Percentiles rank a stretch among this genome's conserved stretches.
Conservation (phyloP, 2,329 filamentous ascomycete species). For the Sporothrix globosa region DNA sequence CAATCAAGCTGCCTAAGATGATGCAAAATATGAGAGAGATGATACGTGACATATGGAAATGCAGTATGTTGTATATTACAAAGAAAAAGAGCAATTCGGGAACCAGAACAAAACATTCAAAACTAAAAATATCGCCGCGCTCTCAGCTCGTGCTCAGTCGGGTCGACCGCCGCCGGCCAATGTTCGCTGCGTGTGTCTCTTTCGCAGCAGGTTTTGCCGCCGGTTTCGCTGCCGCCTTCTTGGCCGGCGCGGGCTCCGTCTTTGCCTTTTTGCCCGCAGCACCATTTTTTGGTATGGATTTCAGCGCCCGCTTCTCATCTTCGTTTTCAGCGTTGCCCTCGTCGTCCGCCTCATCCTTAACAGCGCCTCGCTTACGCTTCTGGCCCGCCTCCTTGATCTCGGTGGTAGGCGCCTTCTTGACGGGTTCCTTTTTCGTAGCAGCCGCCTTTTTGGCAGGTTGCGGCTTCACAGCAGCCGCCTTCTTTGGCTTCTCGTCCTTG, state of each 20-base stretch:
- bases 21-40: too few species aligned
- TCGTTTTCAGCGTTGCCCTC: not conserved
- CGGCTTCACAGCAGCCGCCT: slow-evolving; percentile 36
- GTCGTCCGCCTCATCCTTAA: slow-evolving; percentile 17
- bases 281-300: slow-evolving; percentile 4
- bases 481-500: slow-evolving; percentile 37
- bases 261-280: slow-evolving; percentile 31
- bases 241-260: slow-evolving; percentile 23
- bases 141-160: slow-evolving; percentile 21
- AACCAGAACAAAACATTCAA: not conserved
- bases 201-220: not conserved
- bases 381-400: slow-evolving; percentile 36
- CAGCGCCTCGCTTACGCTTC: slow-evolving; percentile 29
- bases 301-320: not conserved
- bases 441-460: slow-evolving; percentile 38
- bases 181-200: slow-evolving; percentile 18
- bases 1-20: too few species aligned
- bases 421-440: slow-evolving; percentile 36
- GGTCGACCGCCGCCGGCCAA: slow-evolving; percentile 30
- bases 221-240: not conserved
- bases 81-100: not conserved
- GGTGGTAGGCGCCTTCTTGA: slow-evolving; percentile 38
- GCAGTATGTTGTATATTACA: too few species aligned
- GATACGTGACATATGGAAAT: too few species aligned
- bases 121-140: not conserved